Evolutionary conservation across 768 basidiomycete genomes (phyloP), one percentile per base, ranked within the genome.

Genomic region (Suillus subluteus): DNA sequence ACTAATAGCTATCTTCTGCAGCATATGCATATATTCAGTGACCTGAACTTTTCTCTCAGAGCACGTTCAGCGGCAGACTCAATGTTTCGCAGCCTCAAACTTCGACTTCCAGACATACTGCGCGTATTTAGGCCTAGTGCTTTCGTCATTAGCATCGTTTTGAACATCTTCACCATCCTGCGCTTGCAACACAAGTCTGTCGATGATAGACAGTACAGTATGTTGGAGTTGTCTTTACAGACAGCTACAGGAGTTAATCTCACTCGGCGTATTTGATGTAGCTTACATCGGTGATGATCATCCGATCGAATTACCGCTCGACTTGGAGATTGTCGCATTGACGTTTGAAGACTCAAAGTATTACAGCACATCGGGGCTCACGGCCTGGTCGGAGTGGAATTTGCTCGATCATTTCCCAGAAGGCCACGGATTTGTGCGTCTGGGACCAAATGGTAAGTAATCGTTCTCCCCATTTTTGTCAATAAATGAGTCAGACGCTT

Each of bases 331-430:
- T 0, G 68, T 76, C 21, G 55, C 63, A 43, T 68, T 74, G 40
- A 41, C 63, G 13, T 65, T 74, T 3, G 74, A 79, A 41, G 75
- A 77, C 58, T 75, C 71, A 16, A 72, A 73, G 4, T 75, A 73
- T 61, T 78, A 73, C 65, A 40, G 68, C 2, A 65, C 74, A 12
- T 56, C 69, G 4, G 67, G 69, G 3, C 61, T 67, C 32, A 69
- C 70, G 40, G 66, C 75, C 0, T 65, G 67, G 41, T 61, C 64
- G 4, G 73, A 73, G 54, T 79, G 75, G 73, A 63, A 69, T 15
- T 68, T 68, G 52, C 71, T 68, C 2, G 46, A 18, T 65, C 72
- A 13, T 68, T 73, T 52, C 50, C 71, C 8, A 37, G 21, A 18
- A 6, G 72, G 73, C 64, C 70, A 72, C 59, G 71, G 72, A 62